Evolutionary conservation across 257 asterid genomes (phyloP), one percentile per base, ranked within the genome.

Genomic region (Lycium ferocissimum): DNA sequence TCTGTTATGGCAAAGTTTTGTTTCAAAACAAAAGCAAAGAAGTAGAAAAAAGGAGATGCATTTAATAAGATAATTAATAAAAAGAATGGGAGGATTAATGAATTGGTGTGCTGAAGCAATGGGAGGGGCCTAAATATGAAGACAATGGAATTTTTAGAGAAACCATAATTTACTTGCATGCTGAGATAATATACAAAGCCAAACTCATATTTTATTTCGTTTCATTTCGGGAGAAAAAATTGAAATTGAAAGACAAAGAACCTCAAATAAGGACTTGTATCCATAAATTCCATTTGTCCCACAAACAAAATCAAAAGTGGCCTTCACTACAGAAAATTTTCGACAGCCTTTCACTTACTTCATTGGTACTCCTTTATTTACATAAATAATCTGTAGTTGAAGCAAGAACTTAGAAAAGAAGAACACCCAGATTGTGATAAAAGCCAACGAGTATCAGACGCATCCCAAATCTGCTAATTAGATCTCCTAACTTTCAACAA

Each of bases 211-310:
- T 75, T n/a, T n/a, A n/a, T n/a, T n/a, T n/a, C n/a, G n/a, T n/a
- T n/a, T n/a, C 67, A 38, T 22, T 13, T 66, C 33, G 67, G 45
- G 45, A 40, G 45, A 40, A 40, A 40, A 4, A 63, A n/a, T 33
- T 13, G 65, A 7, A 83, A 18, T 15, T 26, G 26, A 53, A 76
- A 7, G 45, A 20, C 51, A 82, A 88, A 87, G 33, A 79, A 94
- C 98, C 98, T 94, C 93, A 89, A 78, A 88, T 89, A 87, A 9
- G 97, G 91, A 90, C 90, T 86, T 73, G 93, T 71, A 83, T 94
- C 93, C 79, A 85, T 82, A 84, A 83, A 88, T 70, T 86, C 88
- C 73, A 91, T 95, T 89, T 89, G 78, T 56, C 62, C n/a, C 57
- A 47, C 78, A 47, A 80, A 86, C 58, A 72, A 47, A 82, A 67